These are phyloP conservation scores for Globisporangium paddicum DNA, from an alignment of 352 stramenopile species.

Conservation along the genomic window DNA sequence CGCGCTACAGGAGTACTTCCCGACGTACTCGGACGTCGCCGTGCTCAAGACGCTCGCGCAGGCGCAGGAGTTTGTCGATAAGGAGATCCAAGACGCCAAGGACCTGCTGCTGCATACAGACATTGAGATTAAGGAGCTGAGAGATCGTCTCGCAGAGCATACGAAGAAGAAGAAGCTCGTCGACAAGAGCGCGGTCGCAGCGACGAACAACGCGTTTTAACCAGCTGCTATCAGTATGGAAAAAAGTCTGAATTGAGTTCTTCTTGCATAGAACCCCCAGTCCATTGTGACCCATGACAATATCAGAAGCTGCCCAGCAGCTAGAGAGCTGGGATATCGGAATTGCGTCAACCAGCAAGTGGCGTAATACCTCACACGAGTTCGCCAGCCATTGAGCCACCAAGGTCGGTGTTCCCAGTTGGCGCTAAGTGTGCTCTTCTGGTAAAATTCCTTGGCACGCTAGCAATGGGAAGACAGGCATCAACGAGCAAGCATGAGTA, in stretches of 20 bases:
- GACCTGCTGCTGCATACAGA: constrained; percentile 57
- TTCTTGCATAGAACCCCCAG: too few relatives aligned
- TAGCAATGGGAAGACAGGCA: too few relatives aligned
- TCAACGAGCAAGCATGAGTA: background rate
- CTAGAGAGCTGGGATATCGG: too few relatives aligned
- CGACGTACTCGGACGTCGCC: constrained; percentile 85
- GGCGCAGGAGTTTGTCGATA: constrained; percentile 78
- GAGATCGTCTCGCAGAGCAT: constrained; percentile 68
- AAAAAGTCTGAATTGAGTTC: background rate
- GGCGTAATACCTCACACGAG: too few relatives aligned
- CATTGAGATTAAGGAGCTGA: constrained; percentile 72
- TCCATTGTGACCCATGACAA: too few relatives aligned
- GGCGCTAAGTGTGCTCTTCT: too few relatives aligned
- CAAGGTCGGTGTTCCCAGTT: too few relatives aligned
- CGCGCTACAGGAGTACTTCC: constrained; percentile 80
- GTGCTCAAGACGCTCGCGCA: constrained; percentile 82
- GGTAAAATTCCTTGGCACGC: too few relatives aligned
- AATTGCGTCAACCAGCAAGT: too few relatives aligned
- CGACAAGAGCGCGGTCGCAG: constrained; percentile 36
- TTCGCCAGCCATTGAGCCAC: too few relatives aligned
- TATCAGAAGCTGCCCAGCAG: too few relatives aligned
- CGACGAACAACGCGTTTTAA: background rate
- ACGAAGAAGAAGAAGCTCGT: constrained; percentile 74
- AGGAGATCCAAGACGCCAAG: constrained; percentile 71
- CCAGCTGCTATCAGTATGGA: background rate